Conservation (phyloP, 768 basidiomycete species). For the Mycena latifolia region DNA sequence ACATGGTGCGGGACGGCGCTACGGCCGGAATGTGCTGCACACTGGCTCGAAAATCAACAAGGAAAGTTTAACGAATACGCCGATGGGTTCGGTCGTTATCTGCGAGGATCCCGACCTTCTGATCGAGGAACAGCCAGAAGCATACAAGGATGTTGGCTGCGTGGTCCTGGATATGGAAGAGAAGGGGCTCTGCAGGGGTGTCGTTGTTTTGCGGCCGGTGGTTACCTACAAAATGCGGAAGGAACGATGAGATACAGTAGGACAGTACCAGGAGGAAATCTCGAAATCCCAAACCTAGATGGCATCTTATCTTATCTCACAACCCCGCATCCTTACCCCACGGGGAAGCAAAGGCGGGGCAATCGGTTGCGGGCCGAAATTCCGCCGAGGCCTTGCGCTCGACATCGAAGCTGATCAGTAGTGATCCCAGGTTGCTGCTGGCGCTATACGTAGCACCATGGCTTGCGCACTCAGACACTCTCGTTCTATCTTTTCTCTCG, state of each 20-base stretch:
- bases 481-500: slow-evolving; percentile 23
- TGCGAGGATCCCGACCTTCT: slow-evolving; percentile 51
- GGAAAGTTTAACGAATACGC: slow-evolving; percentile 45
- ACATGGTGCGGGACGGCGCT: slow-evolving; percentile 53
- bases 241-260: slow-evolving; percentile 6
- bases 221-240: slow-evolving; percentile 53
- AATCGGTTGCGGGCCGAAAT: too few relatives aligned
- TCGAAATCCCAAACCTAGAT: too few relatives aligned
- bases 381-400: too few relatives aligned
- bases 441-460: slow-evolving; percentile 12
- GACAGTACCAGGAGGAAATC: too few relatives aligned
- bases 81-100: slow-evolving; percentile 51
- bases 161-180: slow-evolving; percentile 54
- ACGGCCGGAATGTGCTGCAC: slow-evolving; percentile 49
- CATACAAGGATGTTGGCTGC: slow-evolving; percentile 51
- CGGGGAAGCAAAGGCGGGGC: neutral
- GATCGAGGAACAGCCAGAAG: slow-evolving; percentile 53
- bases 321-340: too few relatives aligned
- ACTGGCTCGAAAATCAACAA: slow-evolving; percentile 44
- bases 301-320: neutral
- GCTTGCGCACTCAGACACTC: slow-evolving; percentile 24
- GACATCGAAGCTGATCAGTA: slow-evolving; percentile 31
- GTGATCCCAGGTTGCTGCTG: too few relatives aligned
- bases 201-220: slow-evolving; percentile 48
- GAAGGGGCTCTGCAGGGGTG: slow-evolving; percentile 42